Percentiles rank a stretch among this genome's conserved stretches.
Evolutionary conservation across 306 rosid genomes (phyloP).

Genomic region (Corylus heterophylla): DNA sequence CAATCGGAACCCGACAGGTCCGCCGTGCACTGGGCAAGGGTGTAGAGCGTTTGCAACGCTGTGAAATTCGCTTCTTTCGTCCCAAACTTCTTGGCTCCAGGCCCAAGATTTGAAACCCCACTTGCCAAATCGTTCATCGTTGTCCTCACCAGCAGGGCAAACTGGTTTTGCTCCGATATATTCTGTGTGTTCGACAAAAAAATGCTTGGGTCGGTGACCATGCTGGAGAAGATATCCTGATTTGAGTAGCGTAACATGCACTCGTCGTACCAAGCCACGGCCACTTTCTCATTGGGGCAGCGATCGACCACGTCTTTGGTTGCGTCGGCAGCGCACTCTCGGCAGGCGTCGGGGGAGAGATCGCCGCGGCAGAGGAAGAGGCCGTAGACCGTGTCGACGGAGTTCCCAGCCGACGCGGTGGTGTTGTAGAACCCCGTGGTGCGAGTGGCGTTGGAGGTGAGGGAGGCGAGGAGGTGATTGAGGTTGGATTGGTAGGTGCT

Average conservation of each 20-base stretch:
- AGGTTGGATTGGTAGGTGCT: constrained; percentile 29
- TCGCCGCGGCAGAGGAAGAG: constrained; percentile 55
- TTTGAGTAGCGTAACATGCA: constrained; percentile 44
- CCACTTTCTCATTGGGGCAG: constrained; percentile 36
- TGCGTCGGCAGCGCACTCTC: constrained; percentile 44
- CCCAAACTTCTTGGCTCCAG: neutral
- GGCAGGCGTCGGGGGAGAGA: constrained; percentile 32
- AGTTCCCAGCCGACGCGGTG: constrained; percentile 29
- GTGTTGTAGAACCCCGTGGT: constrained; percentile 23
- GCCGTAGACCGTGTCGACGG: constrained; percentile 34
- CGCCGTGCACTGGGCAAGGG: constrained; percentile 7
- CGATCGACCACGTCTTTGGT: constrained; percentile 20
- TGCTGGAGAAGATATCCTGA: constrained; percentile 28
- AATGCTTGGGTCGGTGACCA: neutral
- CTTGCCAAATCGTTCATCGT: neutral
- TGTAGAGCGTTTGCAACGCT: neutral
- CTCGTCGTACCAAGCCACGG: constrained; percentile 55
- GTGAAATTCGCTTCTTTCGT: neutral
- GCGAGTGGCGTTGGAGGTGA: neutral
- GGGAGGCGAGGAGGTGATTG: constrained; percentile 7
- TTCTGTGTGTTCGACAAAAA: too few species aligned
- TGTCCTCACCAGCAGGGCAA: neutral
- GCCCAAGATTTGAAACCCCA: neutral
- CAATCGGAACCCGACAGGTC: neutral
- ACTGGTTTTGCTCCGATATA: neutral